Percentiles rank a stretch among this genome's conserved stretches.
These are phyloP conservation scores for Amylostereum chailletii DNA, from an alignment of 1,284 basidiomycete species.

Conservation along the genomic window DNA sequence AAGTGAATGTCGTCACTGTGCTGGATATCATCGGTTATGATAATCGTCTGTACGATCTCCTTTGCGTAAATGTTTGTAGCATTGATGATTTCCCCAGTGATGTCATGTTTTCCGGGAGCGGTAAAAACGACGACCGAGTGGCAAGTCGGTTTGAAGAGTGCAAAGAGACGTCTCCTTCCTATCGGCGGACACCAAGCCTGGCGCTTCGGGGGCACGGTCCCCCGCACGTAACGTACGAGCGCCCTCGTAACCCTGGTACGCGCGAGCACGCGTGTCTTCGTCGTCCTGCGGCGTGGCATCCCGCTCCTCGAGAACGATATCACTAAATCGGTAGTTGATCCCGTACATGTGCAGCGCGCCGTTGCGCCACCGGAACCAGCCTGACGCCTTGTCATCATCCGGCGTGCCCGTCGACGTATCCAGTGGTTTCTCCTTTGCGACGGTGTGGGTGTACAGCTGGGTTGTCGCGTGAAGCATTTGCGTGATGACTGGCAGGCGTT, in stretches of 20 bases:
- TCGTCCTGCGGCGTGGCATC: not conserved
- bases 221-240: conserved; percentile 9
- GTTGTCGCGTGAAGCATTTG: conserved; percentile 14
- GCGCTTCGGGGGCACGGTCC: conserved; percentile 14
- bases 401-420: not conserved
- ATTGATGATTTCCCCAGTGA: not conserved
- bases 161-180: conserved; percentile 3
- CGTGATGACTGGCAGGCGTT: conserved; percentile 19
- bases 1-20: not conserved
- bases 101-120: not conserved
- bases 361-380: not conserved
- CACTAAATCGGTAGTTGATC: conserved; percentile 12
- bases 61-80: not conserved
- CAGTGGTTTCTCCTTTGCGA: conserved; percentile 2
- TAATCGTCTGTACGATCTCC: not conserved
- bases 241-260: not conserved
- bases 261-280: conserved; percentile 1
- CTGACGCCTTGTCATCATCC: not conserved
- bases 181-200: conserved; percentile 1
- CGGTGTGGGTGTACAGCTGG: conserved; percentile 9
- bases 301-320: conserved; percentile 8
- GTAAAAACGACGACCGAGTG: conserved; percentile 6
- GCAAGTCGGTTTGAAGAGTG: conserved; percentile 2
- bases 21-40: not conserved
- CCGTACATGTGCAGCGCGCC: conserved; percentile 9